Evolutionary conservation across 768 basidiomycete species (phyloP).

Genomic region (Coprinellus aureogranulatus): DNA sequence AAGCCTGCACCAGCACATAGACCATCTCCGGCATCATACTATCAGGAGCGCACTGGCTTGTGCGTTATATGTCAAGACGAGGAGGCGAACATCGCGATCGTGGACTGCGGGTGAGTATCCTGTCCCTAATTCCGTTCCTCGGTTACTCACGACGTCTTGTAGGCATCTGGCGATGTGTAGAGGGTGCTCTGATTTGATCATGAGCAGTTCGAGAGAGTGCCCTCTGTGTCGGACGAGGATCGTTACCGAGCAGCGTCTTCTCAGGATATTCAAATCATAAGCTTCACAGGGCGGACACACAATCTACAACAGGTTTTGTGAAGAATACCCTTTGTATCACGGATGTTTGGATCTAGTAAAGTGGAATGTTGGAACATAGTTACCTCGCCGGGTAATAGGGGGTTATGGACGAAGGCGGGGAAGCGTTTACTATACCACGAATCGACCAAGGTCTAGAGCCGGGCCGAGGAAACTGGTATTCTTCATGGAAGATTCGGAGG

Average conservation of each 20-base stretch:
- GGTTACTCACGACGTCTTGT: conserved; percentile 4
- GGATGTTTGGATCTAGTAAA: too few relatives aligned
- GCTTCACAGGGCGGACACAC: neutral
- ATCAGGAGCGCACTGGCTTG: conserved; percentile 67
- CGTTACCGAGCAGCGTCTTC: conserved; percentile 74
- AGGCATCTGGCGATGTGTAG: conserved; percentile 84
- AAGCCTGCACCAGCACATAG: conserved; percentile 25
- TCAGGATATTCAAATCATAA: conserved; percentile 69
- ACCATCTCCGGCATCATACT: conserved; percentile 33
- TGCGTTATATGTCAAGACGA: conserved; percentile 95
- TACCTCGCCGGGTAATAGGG: too few relatives aligned
- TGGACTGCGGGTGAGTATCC: conserved; percentile 83
- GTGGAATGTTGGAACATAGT: too few relatives aligned
- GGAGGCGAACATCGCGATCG: conserved; percentile 89
- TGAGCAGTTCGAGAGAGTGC: conserved; percentile 80
- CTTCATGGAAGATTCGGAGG: too few relatives aligned
- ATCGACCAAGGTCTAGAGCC: too few relatives aligned
- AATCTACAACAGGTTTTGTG: too few relatives aligned
- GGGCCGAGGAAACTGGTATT: too few relatives aligned
- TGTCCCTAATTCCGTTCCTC: neutral
- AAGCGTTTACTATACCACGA: too few relatives aligned
- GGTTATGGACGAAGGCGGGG: too few relatives aligned
- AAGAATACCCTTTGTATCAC: too few relatives aligned
- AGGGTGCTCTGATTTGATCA: conserved; percentile 73
- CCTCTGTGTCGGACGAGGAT: conserved; percentile 89